A percentile compares a stretch with the other conserved stretches of the same genome.
Conservation (phyloP, 805 yeast species). For the Lipomyces mesembrius region DNA sequence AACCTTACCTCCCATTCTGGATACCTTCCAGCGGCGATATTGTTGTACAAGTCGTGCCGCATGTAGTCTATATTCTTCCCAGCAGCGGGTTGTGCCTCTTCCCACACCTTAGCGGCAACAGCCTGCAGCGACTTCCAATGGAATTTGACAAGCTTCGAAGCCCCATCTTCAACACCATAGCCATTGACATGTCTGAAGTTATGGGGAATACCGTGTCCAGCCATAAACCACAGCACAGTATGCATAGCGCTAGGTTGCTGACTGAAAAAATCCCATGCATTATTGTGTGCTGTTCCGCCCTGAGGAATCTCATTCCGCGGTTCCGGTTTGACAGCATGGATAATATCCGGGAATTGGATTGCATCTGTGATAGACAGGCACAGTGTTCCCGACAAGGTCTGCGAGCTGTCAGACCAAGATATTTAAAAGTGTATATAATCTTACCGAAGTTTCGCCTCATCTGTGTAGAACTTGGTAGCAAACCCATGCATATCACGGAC, state of each 20-base stretch:
- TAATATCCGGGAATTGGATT: conserved; percentile 81
- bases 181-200: conserved; percentile 80
- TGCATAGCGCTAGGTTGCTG: conserved; percentile 75
- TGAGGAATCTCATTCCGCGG: conserved; percentile 71
- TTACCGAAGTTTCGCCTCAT: conserved; percentile 84
- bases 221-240: conserved; percentile 72
- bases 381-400: conserved; percentile 84
- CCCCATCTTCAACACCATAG: conserved; percentile 62
- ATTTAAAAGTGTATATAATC: conserved; percentile 54
- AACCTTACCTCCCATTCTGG: conserved; percentile 73
- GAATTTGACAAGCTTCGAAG: conserved; percentile 75
- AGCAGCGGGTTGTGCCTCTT: conserved; percentile 54
- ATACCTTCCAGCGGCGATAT: conserved; percentile 74
- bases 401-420: conserved; percentile 9
- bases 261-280: conserved; percentile 81
- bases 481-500: conserved; percentile 90
- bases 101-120: conserved; percentile 51
- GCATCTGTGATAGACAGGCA: conserved; percentile 87
- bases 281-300: conserved; percentile 71
- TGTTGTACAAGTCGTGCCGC: conserved; percentile 77
- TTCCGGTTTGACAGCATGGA: conserved; percentile 86
- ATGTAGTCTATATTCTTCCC: conserved; percentile 82
- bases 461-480: conserved; percentile 77
- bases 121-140: conserved; percentile 74
- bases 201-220: conserved; percentile 83